phyloP scores from a whole-genome alignment of 768 basidiomycete genomes.

The Strobilomyces dryophilus region DNA sequence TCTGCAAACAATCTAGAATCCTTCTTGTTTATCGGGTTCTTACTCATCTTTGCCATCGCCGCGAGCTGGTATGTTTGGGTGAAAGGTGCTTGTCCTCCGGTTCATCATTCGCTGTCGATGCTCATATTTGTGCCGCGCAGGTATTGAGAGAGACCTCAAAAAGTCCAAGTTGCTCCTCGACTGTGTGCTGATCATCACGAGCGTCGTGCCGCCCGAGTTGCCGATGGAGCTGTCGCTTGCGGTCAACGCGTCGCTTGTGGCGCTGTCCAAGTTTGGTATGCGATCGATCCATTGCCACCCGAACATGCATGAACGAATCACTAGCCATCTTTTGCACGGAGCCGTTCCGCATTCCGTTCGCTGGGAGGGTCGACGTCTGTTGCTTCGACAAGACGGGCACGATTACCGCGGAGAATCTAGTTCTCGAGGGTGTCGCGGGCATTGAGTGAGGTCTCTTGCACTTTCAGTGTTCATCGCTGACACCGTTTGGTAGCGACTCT shows the following conservation, averaged over 20 bases:
- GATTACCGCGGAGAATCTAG: constrained; percentile 93
- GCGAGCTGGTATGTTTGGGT: constrained; percentile 99
- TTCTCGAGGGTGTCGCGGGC: constrained; percentile 91
- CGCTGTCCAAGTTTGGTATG: constrained; percentile 87
- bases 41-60: constrained; percentile 95
- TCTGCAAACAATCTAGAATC: constrained; percentile 95
- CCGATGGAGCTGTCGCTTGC: constrained; percentile 98
- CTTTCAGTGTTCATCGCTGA: background rate
- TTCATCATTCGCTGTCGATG: background rate
- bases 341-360: constrained; percentile 95
- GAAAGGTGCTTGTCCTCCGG: constrained; percentile 58
- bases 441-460: constrained; percentile 62
- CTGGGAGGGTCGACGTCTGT: constrained; percentile 95
- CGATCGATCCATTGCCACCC: constrained; percentile 1
- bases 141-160: constrained; percentile 87
- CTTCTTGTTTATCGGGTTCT: constrained; percentile 97
- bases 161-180: constrained; percentile 94
- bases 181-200: constrained; percentile 94
- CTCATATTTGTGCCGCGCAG: constrained; percentile 35
- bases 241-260: constrained; percentile 92
- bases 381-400: constrained; percentile 99
- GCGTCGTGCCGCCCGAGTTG: constrained; percentile 95
- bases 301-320: background rate
- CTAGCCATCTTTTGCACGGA: constrained; percentile 98
- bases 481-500: constrained; percentile 38